Percentiles rank a stretch among this genome's conserved stretches.
phyloP scores from a whole-genome alignment of 805 yeast species.

The Blastobotrys muscicola region DNA sequence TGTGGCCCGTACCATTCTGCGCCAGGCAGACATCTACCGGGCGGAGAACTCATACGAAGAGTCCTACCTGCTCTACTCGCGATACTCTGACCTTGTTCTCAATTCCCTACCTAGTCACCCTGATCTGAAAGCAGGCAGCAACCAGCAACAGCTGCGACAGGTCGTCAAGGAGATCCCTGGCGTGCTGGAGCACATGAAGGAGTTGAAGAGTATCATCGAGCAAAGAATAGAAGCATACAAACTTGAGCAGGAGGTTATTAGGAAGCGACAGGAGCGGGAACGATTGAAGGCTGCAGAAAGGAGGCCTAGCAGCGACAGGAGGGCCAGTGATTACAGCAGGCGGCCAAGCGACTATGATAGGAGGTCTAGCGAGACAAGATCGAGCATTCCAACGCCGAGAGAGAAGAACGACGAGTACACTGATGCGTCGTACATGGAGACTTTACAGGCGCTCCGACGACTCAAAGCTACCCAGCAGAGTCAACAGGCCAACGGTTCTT shows the following conservation, averaged over 20 bases:
- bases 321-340: neutral
- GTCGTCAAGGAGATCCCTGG: constrained; percentile 16
- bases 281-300: neutral
- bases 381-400: neutral
- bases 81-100: constrained; percentile 50
- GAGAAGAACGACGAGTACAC: constrained; percentile 1
- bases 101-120: constrained; percentile 41
- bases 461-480: constrained; percentile 2
- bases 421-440: constrained; percentile 8
- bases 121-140: constrained; percentile 25
- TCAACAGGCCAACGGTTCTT: too few relatives aligned
- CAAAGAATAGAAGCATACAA: constrained; percentile 10
- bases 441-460: constrained; percentile 7
- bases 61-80: constrained; percentile 46
- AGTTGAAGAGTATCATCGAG: constrained; percentile 17
- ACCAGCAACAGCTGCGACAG: constrained; percentile 15
- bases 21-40: constrained; percentile 37
- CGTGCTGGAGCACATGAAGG: constrained; percentile 22
- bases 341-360: constrained; percentile 1
- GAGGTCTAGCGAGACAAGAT: constrained; percentile 2
- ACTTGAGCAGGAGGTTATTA: neutral
- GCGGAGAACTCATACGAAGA: constrained; percentile 36
- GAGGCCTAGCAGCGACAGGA: neutral
- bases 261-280: neutral
- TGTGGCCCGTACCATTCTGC: constrained; percentile 37